Conservation (phyloP, 345 rosid species). For the Lepidium aucheri region DNA sequence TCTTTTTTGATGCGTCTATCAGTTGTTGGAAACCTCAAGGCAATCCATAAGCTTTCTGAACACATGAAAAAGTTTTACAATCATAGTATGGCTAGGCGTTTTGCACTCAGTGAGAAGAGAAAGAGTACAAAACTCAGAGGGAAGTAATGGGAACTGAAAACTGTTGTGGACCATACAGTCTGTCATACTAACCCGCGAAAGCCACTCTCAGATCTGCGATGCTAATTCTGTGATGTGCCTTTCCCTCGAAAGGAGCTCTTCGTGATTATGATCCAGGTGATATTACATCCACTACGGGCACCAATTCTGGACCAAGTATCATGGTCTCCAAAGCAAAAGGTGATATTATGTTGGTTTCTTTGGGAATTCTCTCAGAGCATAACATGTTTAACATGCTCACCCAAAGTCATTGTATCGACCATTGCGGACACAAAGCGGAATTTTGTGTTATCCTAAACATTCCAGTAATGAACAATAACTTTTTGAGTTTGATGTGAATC, state of each 20-base stretch:
- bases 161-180: not conserved
- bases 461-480: not conserved
- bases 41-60: slow-evolving; percentile 72
- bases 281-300: not conserved
- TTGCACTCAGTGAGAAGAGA: slow-evolving; percentile 62
- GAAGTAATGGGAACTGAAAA: slow-evolving; percentile 25
- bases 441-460: not conserved
- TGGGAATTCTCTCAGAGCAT: not conserved
- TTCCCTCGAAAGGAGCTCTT: not conserved
- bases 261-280: slow-evolving; percentile 1
- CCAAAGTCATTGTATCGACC: not conserved
- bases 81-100: slow-evolving; percentile 80
- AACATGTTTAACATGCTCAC: not conserved
- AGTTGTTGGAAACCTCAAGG: slow-evolving; percentile 50
- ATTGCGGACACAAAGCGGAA: not conserved
- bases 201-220: not conserved
- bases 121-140: slow-evolving; percentile 55
- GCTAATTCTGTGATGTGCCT: not conserved
- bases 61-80: slow-evolving; percentile 77
- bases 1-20: slow-evolving; percentile 79
- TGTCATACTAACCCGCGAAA: not conserved
- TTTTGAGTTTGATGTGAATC: not conserved
- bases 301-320: not conserved
- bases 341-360: slow-evolving; percentile 8
- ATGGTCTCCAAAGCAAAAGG: not conserved